phyloP scores from a whole-genome alignment of 768 basidiomycete genomes.

The Tephrocybe rancida region DNA sequence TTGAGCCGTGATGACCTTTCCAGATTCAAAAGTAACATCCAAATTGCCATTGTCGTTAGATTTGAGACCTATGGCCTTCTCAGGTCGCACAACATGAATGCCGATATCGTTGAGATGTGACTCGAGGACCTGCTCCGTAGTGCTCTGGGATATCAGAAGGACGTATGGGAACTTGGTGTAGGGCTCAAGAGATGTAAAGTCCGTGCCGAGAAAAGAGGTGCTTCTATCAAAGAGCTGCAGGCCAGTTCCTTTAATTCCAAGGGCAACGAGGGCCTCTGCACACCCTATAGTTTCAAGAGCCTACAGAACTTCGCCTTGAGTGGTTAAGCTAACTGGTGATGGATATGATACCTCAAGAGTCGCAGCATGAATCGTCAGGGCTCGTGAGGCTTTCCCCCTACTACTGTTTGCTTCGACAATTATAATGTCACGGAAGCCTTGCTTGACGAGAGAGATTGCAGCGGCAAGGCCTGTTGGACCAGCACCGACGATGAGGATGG shows the following conservation, averaged over 20 bases:
- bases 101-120: slow-evolving; percentile 32
- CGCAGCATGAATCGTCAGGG: slow-evolving; percentile 49
- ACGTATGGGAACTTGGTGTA: slow-evolving; percentile 48
- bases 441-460: slow-evolving; percentile 45
- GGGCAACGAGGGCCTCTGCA: slow-evolving; percentile 36
- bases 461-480: slow-evolving; percentile 51
- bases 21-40: slow-evolving; percentile 50
- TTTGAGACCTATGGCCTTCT: slow-evolving; percentile 41
- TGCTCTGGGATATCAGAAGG: slow-evolving; percentile 43
- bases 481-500: slow-evolving; percentile 51
- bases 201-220: slow-evolving; percentile 23
- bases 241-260: slow-evolving; percentile 32
- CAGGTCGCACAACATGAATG: slow-evolving; percentile 35
- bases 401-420: slow-evolving; percentile 39
- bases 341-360: slow-evolving; percentile 47
- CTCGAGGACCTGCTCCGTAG: slow-evolving; percentile 43
- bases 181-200: slow-evolving; percentile 35
- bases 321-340: not conserved
- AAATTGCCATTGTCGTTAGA: slow-evolving; percentile 28
- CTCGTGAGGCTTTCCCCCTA: slow-evolving; percentile 42
- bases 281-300: slow-evolving; percentile 46
- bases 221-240: slow-evolving; percentile 33
- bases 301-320: slow-evolving; percentile 26
- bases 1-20: slow-evolving; percentile 40
- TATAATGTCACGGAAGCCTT: slow-evolving; percentile 42